Base-by-base conservation (phyloP, 2,329 filamentous ascomycete species). In the Beauveria brongniartii region DNA sequence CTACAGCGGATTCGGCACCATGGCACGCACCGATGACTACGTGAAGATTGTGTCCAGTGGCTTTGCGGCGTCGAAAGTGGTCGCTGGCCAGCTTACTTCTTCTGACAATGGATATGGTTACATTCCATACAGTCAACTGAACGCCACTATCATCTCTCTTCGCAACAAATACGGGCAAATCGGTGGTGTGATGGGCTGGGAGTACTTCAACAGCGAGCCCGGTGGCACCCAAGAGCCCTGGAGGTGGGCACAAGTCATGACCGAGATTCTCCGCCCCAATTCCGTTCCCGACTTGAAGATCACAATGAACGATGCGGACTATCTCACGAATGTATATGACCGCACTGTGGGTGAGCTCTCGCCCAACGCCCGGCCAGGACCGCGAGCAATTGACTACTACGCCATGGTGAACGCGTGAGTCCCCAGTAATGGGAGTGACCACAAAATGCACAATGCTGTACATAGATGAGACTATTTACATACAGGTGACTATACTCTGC, bases 181-280 rank as follows among this genome's bases (percentile, higher is more conserved):
- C 69, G 92, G 91, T 1, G 92, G 92, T 0, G 85, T 96, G 2
- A 92, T 92, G 84, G 91, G 90, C 3, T 96, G 92, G 92, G 92
- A 96, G 74, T 96, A 92, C 69, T 95, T 91, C 75, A 93, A 94
- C 74, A 83, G 85, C 57, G 72, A 83, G 52, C 87, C 88, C 1
- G 82, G 84, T 5, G 82, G 82, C 53, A 68, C 70, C n/a, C 73
- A 74, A 18, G 74, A 77, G 61, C 88, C 89, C 0, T 92, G 87
- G 87, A 78, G 88, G 66, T 96, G 91, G 91, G 89, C 89, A 0
- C 79, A 80, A 47, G 79, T 79, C 58, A 85, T 91, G 77, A 82
- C 83, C 0, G 67, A 63, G 50, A 72, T 72, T 63, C 64, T 72
- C 64, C 64, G 74, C 2, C 65, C 65, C 1, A 43, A 63, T 52